phyloP scores from a whole-genome alignment of 352 stramenopile genomes.

The Phytophthora kernoviae region DNA sequence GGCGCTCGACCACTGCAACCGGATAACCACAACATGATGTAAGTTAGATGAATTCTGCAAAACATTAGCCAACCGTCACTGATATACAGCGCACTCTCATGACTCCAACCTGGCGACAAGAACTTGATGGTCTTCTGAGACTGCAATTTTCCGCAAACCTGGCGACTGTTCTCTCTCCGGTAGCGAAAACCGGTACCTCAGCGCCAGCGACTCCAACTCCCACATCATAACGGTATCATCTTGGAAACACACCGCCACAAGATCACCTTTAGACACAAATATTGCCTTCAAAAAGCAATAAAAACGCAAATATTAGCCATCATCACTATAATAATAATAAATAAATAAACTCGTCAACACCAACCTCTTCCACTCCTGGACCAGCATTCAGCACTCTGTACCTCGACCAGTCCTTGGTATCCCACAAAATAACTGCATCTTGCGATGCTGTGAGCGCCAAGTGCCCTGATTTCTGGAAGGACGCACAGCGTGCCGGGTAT shows the following conservation, averaged over 20 bases:
- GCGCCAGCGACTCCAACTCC: constrained; percentile 72
- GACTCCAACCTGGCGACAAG: constrained; percentile 71
- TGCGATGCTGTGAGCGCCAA: constrained; percentile 78
- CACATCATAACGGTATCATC: constrained; percentile 90
- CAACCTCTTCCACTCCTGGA: constrained; percentile 53
- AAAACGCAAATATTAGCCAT: not conserved
- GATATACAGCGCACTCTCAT: too few species aligned
- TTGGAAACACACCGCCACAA: constrained; percentile 84
- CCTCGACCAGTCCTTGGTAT: constrained; percentile 84
- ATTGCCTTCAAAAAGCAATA: constrained; percentile 30
- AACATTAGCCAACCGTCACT: constrained; percentile 1
- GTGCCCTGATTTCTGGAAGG: constrained; percentile 75
- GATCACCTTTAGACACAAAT: constrained; percentile 62
- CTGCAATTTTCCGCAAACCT: constrained; percentile 64
- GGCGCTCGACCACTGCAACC: constrained; percentile 58
- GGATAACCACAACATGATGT: not conserved
- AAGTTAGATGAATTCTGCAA: not conserved
- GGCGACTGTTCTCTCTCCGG: constrained; percentile 66
- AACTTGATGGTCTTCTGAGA: constrained; percentile 79
- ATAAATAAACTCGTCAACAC: constrained; percentile 6
- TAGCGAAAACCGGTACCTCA: constrained; percentile 77
- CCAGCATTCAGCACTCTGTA: constrained; percentile 83
- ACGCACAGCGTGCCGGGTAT: constrained; percentile 52
- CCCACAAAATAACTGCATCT: constrained; percentile 85
- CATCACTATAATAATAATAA: not conserved